These are phyloP conservation scores for Pisolithus microcarpus DNA, from an alignment of 768 basidiomycete genomes.

Conservation along the genomic window DNA sequence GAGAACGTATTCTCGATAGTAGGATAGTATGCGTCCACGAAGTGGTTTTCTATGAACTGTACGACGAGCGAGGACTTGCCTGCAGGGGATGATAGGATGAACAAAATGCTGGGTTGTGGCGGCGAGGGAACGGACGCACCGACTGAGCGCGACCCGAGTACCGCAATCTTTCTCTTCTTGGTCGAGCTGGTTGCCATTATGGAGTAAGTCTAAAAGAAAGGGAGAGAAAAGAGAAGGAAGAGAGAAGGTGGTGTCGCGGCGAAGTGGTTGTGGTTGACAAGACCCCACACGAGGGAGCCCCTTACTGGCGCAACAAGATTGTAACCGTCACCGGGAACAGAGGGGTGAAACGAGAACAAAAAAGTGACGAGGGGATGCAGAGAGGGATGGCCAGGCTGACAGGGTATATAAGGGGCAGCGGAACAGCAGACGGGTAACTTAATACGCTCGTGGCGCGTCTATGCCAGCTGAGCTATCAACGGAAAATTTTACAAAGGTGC, in stretches of 20 bases:
- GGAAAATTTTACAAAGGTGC: constrained; percentile 3
- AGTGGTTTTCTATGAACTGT: constrained; percentile 90
- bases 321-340: not conserved
- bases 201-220: constrained; percentile 1
- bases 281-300: not conserved
- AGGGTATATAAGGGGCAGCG: not conserved
- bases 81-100: constrained; percentile 29
- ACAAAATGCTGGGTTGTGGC: constrained; percentile 5
- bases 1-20: constrained; percentile 87
- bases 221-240: constrained; percentile 11
- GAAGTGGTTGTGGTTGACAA: too few species aligned
- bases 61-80: constrained; percentile 92
- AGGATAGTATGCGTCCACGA: constrained; percentile 90
- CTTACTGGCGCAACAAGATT: not conserved
- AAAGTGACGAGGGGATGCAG: too few species aligned
- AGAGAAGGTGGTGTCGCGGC: constrained; percentile 19
- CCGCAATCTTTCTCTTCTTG: constrained; percentile 84
- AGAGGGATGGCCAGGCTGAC: not conserved
- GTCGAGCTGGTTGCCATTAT: constrained; percentile 34
- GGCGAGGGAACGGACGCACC: constrained; percentile 41
- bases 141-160: constrained; percentile 82
- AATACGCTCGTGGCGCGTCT: too few species aligned
- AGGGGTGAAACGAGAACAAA: not conserved
- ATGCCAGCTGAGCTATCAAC: not conserved
- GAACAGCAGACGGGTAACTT: not conserved